Evolutionary conservation across 225 moss, liverwort and hornwort genomes (phyloP).

Genomic region (Thuidium tamariscinum): DNA sequence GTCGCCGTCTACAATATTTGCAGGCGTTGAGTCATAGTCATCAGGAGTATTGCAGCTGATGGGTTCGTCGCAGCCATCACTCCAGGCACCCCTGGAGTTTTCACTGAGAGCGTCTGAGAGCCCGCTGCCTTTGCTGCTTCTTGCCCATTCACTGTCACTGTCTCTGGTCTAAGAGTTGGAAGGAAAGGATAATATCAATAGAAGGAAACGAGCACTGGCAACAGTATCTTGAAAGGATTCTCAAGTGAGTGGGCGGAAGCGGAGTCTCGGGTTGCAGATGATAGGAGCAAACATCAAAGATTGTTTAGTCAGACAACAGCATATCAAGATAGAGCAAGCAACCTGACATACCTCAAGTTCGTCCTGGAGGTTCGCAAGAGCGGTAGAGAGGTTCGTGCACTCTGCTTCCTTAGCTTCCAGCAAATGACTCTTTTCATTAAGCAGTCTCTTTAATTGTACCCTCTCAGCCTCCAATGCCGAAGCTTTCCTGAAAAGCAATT

Average conservation of each 20-base stretch:
- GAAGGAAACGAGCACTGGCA: neutral
- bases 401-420: constrained; percentile 46
- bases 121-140: constrained; percentile 8
- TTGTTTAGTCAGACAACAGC: neutral
- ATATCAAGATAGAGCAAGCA: neutral
- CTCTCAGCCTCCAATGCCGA: constrained; percentile 41
- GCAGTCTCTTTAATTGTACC: constrained; percentile 27
- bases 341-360: constrained; percentile 19
- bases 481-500: constrained; percentile 28
- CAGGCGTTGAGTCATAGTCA: constrained; percentile 1
- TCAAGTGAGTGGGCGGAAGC: neutral
- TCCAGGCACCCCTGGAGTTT: constrained; percentile 1
- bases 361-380: constrained; percentile 28
- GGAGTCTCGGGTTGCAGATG: neutral
- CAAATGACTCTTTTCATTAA: constrained; percentile 27
- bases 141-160: constrained; percentile 5
- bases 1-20: neutral
- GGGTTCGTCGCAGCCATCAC: constrained; percentile 1
- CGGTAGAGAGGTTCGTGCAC: constrained; percentile 29
- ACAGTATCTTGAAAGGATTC: neutral
- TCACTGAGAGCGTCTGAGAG: neutral
- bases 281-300: neutral
- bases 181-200: neutral
- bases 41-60: constrained; percentile 4
- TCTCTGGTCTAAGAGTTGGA: constrained; percentile 1